These are phyloP conservation scores for Magnolia changhungtana DNA, from an alignment of 164 flowering plant species.

Conservation along the genomic window DNA sequence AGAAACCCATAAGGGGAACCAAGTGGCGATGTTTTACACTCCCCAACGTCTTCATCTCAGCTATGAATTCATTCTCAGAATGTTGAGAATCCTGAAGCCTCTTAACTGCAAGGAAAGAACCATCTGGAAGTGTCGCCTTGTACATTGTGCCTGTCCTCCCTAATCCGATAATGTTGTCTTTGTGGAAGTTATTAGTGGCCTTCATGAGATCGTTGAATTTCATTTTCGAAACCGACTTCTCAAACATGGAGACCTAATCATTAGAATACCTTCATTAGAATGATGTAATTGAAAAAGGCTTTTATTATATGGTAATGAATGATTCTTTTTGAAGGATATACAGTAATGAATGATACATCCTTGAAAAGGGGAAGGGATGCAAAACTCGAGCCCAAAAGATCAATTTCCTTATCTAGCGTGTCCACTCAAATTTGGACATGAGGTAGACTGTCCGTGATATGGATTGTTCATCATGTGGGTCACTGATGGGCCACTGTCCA, in stretches of 20 bases:
- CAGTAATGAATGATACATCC: neutral
- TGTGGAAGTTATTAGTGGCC: conserved; percentile 22
- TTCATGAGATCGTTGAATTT: conserved; percentile 22
- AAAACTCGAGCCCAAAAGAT: neutral
- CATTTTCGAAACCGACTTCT: conserved; percentile 15
- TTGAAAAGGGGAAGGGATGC: neutral
- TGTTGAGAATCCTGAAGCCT: conserved; percentile 22
- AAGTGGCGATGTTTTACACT: conserved; percentile 19
- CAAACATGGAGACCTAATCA: conserved; percentile 47
- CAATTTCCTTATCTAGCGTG: neutral
- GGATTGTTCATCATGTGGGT: too few relatives aligned
- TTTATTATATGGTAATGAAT: neutral
- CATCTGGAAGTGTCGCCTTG: conserved; percentile 22
- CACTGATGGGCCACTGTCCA: too few relatives aligned
- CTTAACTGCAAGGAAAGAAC: conserved; percentile 20
- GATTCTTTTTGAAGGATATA: too few relatives aligned
- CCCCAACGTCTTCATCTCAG: conserved; percentile 23
- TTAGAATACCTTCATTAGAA: neutral
- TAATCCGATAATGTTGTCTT: conserved; percentile 17
- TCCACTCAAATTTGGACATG: too few relatives aligned
- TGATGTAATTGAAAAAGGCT: neutral
- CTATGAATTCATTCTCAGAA: conserved; percentile 21
- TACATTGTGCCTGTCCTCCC: conserved; percentile 28
- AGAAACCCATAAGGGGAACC: conserved; percentile 32
- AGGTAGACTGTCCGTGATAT: too few relatives aligned